Evolutionary conservation across 2,329 filamentous ascomycete species (phyloP), one percentile per base, ranked within the genome.

Genomic region (Exophiala spinifera): DNA sequence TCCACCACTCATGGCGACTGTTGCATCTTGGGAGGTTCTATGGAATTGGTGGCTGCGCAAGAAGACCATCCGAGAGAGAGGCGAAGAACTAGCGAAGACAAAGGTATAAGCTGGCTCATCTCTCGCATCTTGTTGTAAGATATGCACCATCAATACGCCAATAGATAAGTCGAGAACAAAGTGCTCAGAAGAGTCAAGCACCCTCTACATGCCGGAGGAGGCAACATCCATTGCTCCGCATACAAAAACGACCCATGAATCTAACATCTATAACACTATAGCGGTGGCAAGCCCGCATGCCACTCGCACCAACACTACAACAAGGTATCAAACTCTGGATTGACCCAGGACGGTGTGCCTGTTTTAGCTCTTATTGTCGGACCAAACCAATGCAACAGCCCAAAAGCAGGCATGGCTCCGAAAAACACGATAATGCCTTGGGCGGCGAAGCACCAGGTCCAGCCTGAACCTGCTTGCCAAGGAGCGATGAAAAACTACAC

Each of bases 1-100:
- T 67, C 92, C 92, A 60, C 90, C 91, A 37, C 65, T 95, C 61
- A 91, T 86, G 1, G 79, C 85, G 17, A 72, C 79, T 10, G 79
- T 85, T 53, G 89, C 84, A 0, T 72, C 82, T 23, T 91, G 86
- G 85, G 85, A 81, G 63, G 83, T 89, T 68, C 85, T 85, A 74
- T 77, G 83, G 67, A 94, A 91, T 71, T 75, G 74, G 59, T 68
- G 76, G 69, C 74, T 89, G 63, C 84, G 82, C 72, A 81, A 84
- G 61, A 76, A 76, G 61, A 74, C 78, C 70, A 77, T 82, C 69
- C 67, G 72, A 65, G 56, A 59, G 33, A 53, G 55, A 37, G 62
- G 61, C 3, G 49, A 43, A 25, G 61, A 63, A 34, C 39, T 61
- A 23, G 55, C 82, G 63, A 86, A 83, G 73, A 79, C 81, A 23